phyloP scores from a whole-genome alignment of 2,329 filamentous ascomycete species.

The Colletotrichum liaoningense region DNA sequence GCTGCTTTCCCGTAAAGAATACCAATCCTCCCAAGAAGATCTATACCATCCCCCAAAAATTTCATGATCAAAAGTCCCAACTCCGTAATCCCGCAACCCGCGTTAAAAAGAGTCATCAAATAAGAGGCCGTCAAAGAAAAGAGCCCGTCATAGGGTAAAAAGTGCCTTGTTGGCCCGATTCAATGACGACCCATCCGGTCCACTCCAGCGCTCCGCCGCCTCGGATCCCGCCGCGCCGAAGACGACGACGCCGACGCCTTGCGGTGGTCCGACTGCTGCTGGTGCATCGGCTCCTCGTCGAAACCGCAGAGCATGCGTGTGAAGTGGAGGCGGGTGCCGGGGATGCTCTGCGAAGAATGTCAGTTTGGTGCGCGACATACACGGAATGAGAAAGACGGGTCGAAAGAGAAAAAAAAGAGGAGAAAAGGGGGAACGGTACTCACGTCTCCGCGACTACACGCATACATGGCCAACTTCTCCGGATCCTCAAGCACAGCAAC shows the following conservation, averaged over 20 bases:
- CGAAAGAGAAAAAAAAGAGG: neutral
- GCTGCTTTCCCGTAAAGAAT: neutral
- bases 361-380: neutral
- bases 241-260: slow-evolving; percentile 24
- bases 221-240: slow-evolving; percentile 16
- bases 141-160: too few relatives aligned
- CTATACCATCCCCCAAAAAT: neutral
- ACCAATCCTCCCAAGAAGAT: neutral
- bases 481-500: slow-evolving; percentile 66
- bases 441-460: slow-evolving; percentile 66
- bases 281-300: slow-evolving; percentile 43
- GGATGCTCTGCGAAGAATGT: slow-evolving; percentile 59
- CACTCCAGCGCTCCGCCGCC: slow-evolving; percentile 34
- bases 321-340: slow-evolving; percentile 67
- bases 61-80: neutral
- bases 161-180: too few relatives aligned
- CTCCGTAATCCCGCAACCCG: neutral
- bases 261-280: slow-evolving; percentile 34
- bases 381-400: neutral
- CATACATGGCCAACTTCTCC: slow-evolving; percentile 70
- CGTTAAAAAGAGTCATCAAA: too few relatives aligned
- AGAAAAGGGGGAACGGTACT: slow-evolving; percentile 40
- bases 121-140: too few relatives aligned
- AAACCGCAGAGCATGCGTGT: slow-evolving; percentile 67
- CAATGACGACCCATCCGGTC: slow-evolving; percentile 33